Percentiles rank a stretch among this genome's conserved stretches.
phyloP scores from a whole-genome alignment of 2,329 filamentous ascomycete genomes.

The Myriosclerotinia curreyana region DNA sequence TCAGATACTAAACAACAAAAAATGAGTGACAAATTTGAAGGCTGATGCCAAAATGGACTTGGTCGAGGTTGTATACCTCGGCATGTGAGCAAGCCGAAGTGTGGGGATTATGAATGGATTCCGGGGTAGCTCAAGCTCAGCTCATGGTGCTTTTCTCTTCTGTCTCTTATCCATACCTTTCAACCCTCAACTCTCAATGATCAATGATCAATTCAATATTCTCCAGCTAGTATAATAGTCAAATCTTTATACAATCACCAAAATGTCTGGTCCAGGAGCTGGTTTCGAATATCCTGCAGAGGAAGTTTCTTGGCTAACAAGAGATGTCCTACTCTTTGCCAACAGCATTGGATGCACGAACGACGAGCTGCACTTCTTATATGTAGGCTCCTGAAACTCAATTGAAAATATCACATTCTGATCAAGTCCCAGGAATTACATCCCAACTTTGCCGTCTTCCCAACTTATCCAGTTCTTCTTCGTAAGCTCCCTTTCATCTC shows the following conservation, averaged over 20 bases:
- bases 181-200: not conserved
- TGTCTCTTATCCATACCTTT: not conserved
- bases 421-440: conserved; percentile 66
- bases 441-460: conserved; percentile 82
- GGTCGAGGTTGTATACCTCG: conserved; percentile 9
- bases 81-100: conserved; percentile 13
- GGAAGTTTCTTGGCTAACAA: conserved; percentile 80
- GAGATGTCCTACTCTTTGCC: conserved; percentile 86
- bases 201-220: not conserved
- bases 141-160: conserved; percentile 22
- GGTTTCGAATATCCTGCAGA: conserved; percentile 77
- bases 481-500: conserved; percentile 25
- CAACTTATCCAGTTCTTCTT: conserved; percentile 51
- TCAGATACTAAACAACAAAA: not conserved
- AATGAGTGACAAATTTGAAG: not conserved
- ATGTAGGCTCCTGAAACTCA: conserved; percentile 52
- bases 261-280: conserved; percentile 46
- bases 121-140: conserved; percentile 36
- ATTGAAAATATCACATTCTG: conserved; percentile 1
- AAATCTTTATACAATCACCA: conserved; percentile 21
- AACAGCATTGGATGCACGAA: conserved; percentile 79
- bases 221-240: not conserved
- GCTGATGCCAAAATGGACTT: not conserved
- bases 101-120: conserved; percentile 17
- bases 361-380: conserved; percentile 90